Base-by-base conservation (phyloP, 257 asterid species). In the Ocimum tenuiflorum region DNA sequence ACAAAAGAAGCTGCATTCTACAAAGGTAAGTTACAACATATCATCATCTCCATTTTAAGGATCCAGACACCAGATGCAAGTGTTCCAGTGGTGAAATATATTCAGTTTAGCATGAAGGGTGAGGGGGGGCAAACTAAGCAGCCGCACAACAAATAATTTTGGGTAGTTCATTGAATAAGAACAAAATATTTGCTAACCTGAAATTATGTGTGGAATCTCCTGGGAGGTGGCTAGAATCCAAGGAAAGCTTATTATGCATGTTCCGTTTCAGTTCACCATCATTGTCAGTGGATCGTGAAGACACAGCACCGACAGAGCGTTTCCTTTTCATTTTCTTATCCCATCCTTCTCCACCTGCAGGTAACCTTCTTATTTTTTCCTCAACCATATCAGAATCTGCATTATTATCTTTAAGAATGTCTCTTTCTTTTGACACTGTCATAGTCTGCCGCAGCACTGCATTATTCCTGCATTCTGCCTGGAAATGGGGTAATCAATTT, bases 311-410 rank as follows among this genome's bases (percentile, higher is more conserved):
- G 78, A 86, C 92, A 68, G 99, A 90, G 14, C 97, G 99, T 73
- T 94, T 94, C 78, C 95, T 77, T 84, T 85, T 94, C 95, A 88
- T 94, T 78, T 85, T 94, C 77, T 81, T 94, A 75, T 90, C 99
- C 99, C 97, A 90, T 31, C 87, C 86, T 76, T 94, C 99, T 59
- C 96, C 99, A 66, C 87, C 94, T 13, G 86, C 88, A 54, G 97
- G 94, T 73, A 89, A 75, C 66, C 91, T 82, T 81, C 95, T 84
- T 46, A 84, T 84, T 81, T 89, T 87, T 60, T 83, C 96, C 83
- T 85, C 94, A 43, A 60, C 85, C 77, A 83, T 63, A 62, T 86
- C 95, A 77, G 82, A 65, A 76, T 83, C 95, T 51, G 69, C 80
- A 77, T 63, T 80, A 60, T 65, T 68, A 73, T 88, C 91, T 74